Evolutionary conservation across 495 filamentous ascomycete genomes (phyloP), one percentile per base, ranked within the genome.

Genomic region (Aspergillus bridgeri): DNA sequence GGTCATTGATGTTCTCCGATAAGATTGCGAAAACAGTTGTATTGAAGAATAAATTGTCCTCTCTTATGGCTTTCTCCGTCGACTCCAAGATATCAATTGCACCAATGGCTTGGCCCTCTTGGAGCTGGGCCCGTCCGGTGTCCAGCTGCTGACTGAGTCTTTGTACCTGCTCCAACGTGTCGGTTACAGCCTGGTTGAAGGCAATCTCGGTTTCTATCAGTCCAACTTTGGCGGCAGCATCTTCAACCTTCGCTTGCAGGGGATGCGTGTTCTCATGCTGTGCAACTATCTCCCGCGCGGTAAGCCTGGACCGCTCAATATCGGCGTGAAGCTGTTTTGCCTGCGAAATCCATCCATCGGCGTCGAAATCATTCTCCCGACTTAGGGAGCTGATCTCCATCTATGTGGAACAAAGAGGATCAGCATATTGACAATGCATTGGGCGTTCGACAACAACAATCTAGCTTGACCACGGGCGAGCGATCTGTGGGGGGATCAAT

Each of bases 311-410:
- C 33, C 79, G 79, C 62, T 89, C 80, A 57, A 97, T 89, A 62
- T 96, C 92, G 27, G 81, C 79, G 64, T 91, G 88, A n/a, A 96
- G 83, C 51, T 87, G 83, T 68, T 88, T 88, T 29, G 91, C 90
- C 69, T 92, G 89, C 20, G 78, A 69, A 54, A 94, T 88, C 92
- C 92, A 97, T 58, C 84, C 78, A 65, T 90, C 86, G 60, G 94
- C 86, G 65, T 94, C 89, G 20, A 87, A 83, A 45, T 86, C 85
- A 43, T 83, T 87, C 47, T 88, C 83, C 42, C 83, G 81, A 76
- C 91, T 93, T 42, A 90, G 79, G 22, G 75, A 69, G 52, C 84
- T 86, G 42, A 96, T 87, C 57, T 91, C 84, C 54, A 77, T 75
- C 88, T 91, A 61, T 60, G 42, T n/a, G 5, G 8, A 29, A 24